Evolutionary conservation across 192 early-diverging fungal species (phyloP).

Genomic region (Entomortierella parvispora): DNA sequence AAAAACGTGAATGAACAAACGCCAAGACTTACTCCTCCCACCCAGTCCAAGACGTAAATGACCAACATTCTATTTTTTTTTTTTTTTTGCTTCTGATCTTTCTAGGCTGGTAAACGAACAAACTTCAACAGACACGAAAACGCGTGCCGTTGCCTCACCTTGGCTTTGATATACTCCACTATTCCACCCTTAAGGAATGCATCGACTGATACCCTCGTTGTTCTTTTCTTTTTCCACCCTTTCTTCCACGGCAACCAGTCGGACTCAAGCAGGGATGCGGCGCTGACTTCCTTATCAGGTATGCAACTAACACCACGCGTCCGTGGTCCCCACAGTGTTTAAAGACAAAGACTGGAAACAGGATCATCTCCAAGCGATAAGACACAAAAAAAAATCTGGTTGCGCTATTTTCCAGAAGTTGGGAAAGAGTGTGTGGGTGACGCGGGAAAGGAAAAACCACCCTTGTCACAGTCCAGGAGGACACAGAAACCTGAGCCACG

Average conservation of each 20-base stretch:
- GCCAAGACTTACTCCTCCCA: no score
- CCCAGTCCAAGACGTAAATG: no score
- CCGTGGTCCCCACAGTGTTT: no score
- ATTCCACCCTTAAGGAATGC: background rate
- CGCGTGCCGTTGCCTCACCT: no score
- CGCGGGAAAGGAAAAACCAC: background rate
- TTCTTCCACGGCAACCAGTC: conserved; percentile 1
- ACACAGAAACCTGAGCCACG: background rate
- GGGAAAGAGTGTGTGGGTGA: background rate
- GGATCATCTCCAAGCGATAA: background rate
- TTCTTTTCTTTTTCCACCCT: background rate
- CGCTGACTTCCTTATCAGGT: conserved; percentile 38
- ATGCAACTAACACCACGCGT: no score
- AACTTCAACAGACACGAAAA: background rate
- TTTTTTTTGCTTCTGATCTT: background rate
- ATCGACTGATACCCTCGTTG: background rate
- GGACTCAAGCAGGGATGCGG: conserved; percentile 38
- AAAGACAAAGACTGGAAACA: background rate
- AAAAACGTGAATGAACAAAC: no score
- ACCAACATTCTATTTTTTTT: background rate
- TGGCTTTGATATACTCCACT: no score
- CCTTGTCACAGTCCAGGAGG: no score
- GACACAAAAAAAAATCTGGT: background rate
- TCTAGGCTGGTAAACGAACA: background rate
- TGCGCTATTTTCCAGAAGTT: no score